phyloP scores from a whole-genome alignment of 345 rosid genomes.

The Eucalyptus shirleyi region DNA sequence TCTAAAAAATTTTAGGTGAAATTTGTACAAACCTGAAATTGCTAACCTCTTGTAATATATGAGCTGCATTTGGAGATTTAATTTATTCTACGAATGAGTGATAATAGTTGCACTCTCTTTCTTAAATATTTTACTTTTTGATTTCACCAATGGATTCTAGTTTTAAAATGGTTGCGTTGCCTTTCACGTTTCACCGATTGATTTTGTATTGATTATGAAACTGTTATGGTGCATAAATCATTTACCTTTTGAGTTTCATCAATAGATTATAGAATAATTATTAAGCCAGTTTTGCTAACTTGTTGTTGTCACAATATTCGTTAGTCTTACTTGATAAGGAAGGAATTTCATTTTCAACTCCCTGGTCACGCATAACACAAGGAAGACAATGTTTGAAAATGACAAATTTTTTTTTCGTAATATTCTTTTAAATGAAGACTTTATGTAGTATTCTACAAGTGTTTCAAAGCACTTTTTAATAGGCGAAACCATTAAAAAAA shows the following conservation, averaged over 20 bases:
- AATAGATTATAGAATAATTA: accelerated
- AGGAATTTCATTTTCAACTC: neutral
- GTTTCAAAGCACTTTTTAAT: neutral
- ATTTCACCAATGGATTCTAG: neutral
- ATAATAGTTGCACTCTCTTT: accelerated
- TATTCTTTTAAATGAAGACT: too few species aligned
- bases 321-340: accelerated
- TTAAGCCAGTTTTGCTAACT: neutral
- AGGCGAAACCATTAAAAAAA: accelerated
- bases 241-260: neutral
- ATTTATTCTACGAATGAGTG: accelerated
- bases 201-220: neutral
- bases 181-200: neutral
- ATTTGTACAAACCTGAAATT: too few species aligned
- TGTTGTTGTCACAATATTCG: accelerated
- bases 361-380: neutral
- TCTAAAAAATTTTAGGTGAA: too few species aligned
- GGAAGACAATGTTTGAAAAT: neutral
- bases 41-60: accelerated
- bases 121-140: neutral
- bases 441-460: neutral
- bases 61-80: accelerated
- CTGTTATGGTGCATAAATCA: neutral
- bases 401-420: neutral
- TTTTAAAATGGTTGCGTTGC: neutral